These are phyloP conservation scores for Senna tora DNA, from an alignment of 306 rosid genomes.

Conservation along the genomic window DNA sequence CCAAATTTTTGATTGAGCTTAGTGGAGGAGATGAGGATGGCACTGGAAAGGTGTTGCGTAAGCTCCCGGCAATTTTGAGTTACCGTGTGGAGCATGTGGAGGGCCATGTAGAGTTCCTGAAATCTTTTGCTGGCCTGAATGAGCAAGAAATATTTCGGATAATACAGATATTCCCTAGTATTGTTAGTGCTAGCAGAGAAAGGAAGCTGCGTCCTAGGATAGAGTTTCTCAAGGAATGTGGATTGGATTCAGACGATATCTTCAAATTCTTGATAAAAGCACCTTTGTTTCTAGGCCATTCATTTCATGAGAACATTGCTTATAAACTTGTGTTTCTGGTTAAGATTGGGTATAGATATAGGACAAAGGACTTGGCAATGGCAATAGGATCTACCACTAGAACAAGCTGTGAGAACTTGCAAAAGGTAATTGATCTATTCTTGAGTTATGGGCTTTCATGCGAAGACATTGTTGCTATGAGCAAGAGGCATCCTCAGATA, in stretches of 20 bases:
- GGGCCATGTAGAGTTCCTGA: slow-evolving; percentile 60
- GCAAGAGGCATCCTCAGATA: slow-evolving; percentile 79
- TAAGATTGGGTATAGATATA: slow-evolving; percentile 70
- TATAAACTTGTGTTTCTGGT: slow-evolving; percentile 64
- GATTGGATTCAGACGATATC: slow-evolving; percentile 58
- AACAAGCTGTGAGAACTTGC: slow-evolving; percentile 73
- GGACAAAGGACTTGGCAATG: slow-evolving; percentile 65
- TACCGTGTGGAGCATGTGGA: slow-evolving; percentile 59
- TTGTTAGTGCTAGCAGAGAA: slow-evolving; percentile 69
- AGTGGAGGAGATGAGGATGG: slow-evolving; percentile 63
- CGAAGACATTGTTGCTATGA: slow-evolving; percentile 68
- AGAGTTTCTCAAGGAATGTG: slow-evolving; percentile 78
- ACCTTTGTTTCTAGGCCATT: slow-evolving; percentile 67
- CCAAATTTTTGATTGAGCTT: slow-evolving; percentile 47
- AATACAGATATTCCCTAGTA: slow-evolving; percentile 56
- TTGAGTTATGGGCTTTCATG: slow-evolving; percentile 65
- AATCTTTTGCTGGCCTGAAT: slow-evolving; percentile 62
- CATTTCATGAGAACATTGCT: slow-evolving; percentile 62
- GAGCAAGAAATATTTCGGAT: slow-evolving; percentile 65
- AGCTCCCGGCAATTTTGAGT: slow-evolving; percentile 59
- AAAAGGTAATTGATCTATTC: slow-evolving; percentile 60
- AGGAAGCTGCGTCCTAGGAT: slow-evolving; percentile 77
- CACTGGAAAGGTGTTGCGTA: slow-evolving; percentile 48
- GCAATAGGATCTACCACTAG: slow-evolving; percentile 68
- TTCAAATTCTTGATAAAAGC: slow-evolving; percentile 75